A percentile compares a stretch with the other conserved stretches of the same genome.
Evolutionary conservation across 192 early-diverging fungal genomes (phyloP).

Genomic region (Pilaira anomala): DNA sequence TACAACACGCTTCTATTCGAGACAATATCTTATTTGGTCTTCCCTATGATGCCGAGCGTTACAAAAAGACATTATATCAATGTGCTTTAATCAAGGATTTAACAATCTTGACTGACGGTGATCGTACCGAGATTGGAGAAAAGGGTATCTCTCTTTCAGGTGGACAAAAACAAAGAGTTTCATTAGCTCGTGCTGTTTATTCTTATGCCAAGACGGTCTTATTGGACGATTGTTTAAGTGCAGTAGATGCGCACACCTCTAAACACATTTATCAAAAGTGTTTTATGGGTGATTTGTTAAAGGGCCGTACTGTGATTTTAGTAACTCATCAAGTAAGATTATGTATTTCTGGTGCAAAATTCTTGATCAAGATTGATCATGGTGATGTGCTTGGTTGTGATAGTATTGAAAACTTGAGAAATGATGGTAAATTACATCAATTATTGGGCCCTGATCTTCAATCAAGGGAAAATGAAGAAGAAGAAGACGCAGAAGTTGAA

Average conservation of each 20-base stretch:
- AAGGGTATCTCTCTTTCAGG: slow-evolving; percentile 66
- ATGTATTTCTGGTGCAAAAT: slow-evolving; percentile 50
- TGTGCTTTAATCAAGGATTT: slow-evolving; percentile 75
- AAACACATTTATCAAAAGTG: slow-evolving; percentile 49
- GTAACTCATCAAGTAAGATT: slow-evolving; percentile 78
- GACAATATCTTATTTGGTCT: slow-evolving; percentile 77
- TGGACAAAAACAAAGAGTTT: slow-evolving; percentile 77
- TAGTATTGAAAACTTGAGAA: slow-evolving; percentile 10
- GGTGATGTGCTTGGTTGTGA: slow-evolving; percentile 40
- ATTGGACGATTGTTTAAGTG: slow-evolving; percentile 77
- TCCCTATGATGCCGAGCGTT: slow-evolving; percentile 49
- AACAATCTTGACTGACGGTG: slow-evolving; percentile 57
- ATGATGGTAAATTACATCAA: slow-evolving; percentile 13
- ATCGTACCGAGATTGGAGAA: slow-evolving; percentile 69
- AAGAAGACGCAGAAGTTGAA: neutral
- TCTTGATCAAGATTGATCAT: slow-evolving; percentile 49
- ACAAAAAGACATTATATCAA: slow-evolving; percentile 58
- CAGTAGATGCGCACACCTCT: slow-evolving; percentile 55
- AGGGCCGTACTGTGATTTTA: slow-evolving; percentile 73
- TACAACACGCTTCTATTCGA: slow-evolving; percentile 56
- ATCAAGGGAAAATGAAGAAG: slow-evolving; percentile 1
- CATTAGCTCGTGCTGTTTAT: slow-evolving; percentile 80
- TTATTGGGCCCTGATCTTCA: slow-evolving; percentile 14
- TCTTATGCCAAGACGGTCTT: slow-evolving; percentile 64
- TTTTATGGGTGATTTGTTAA: slow-evolving; percentile 60